phyloP scores from a whole-genome alignment of 176 grass and related monocot genomes.

The Triticum turgidum region DNA sequence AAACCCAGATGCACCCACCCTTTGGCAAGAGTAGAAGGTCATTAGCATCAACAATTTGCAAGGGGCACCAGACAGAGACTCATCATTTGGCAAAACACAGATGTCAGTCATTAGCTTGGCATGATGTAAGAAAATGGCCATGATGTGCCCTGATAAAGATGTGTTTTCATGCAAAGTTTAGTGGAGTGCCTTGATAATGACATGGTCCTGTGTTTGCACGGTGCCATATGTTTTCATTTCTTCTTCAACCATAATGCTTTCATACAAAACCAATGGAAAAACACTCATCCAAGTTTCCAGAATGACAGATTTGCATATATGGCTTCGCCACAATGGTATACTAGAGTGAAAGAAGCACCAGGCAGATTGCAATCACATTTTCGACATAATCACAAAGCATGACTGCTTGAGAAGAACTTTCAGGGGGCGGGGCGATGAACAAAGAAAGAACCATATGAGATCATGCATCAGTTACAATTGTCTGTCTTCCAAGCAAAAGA shows the following conservation, averaged over 20 bases:
- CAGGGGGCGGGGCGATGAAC: slow-evolving; percentile 32
- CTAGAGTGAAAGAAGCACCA: not conserved
- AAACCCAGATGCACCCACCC: not conserved
- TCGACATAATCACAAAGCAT: slow-evolving; percentile 14
- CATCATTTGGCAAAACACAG: slow-evolving; percentile 4
- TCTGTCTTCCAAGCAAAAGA: slow-evolving; percentile 56
- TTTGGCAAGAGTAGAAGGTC: not conserved
- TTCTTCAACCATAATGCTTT: not conserved
- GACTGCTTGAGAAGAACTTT: slow-evolving; percentile 28
- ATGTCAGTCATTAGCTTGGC: not conserved
- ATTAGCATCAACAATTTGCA: not conserved
- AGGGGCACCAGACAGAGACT: not conserved
- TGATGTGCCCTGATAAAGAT: not conserved
- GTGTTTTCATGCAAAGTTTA: not conserved
- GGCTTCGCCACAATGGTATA: not conserved
- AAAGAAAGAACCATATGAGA: slow-evolving; percentile 66
- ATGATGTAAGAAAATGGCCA: not conserved
- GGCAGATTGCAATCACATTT: slow-evolving; percentile 29
- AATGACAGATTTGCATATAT: not conserved
- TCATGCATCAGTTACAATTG: slow-evolving; percentile 53
- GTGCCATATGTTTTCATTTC: not conserved
- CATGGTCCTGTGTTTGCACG: not conserved
- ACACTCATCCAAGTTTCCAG: too few relatives aligned
- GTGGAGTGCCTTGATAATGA: not conserved
- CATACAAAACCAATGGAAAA: not conserved